A percentile compares a stretch with the other conserved stretches of the same genome.
Conservation (phyloP, 768 basidiomycete genomes). For the Auriscalpium microsporum region DNA sequence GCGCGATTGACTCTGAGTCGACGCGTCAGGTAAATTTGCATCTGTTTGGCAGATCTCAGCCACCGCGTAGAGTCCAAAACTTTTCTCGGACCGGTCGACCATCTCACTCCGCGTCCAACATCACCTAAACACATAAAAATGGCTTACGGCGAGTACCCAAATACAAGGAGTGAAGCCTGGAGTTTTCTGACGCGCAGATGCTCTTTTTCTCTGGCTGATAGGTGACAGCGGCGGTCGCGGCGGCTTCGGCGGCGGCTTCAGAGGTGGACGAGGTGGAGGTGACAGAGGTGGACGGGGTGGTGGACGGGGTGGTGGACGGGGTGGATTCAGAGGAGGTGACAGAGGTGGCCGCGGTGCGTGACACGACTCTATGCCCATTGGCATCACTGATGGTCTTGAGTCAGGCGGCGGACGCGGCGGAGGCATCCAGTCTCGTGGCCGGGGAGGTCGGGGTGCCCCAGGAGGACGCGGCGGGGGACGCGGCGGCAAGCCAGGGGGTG, state of each 20-base stretch:
- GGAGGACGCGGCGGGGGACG: slow-evolving; percentile 26
- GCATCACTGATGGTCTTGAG: background rate
- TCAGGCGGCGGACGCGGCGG: slow-evolving; percentile 16
- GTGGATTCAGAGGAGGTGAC: slow-evolving; percentile 24
- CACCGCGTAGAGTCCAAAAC: no score
- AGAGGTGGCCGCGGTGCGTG: slow-evolving; percentile 17
- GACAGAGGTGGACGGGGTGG: slow-evolving; percentile 10
- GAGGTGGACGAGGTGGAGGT: slow-evolving; percentile 19
- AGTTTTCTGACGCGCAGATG: background rate
- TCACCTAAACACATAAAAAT: no score
- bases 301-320: slow-evolving; percentile 10
- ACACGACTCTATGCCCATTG: background rate
- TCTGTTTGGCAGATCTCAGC: no score
- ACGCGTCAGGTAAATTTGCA: no score
- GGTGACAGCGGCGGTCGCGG: slow-evolving; percentile 71
- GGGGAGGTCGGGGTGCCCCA: slow-evolving; percentile 28
- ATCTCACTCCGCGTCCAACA: no score
- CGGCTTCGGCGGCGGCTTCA: slow-evolving; percentile 46
- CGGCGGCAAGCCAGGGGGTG: slow-evolving; percentile 34
- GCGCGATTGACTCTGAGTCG: no score
- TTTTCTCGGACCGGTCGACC: no score
- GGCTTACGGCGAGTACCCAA: no score
- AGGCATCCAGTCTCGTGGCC: slow-evolving; percentile 17
- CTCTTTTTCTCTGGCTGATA: slow-evolving; percentile 12
- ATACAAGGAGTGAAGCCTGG: no score